Evolutionary conservation across 495 filamentous ascomycete genomes (phyloP).

Genomic region (Talaromyces proteolyticus): DNA sequence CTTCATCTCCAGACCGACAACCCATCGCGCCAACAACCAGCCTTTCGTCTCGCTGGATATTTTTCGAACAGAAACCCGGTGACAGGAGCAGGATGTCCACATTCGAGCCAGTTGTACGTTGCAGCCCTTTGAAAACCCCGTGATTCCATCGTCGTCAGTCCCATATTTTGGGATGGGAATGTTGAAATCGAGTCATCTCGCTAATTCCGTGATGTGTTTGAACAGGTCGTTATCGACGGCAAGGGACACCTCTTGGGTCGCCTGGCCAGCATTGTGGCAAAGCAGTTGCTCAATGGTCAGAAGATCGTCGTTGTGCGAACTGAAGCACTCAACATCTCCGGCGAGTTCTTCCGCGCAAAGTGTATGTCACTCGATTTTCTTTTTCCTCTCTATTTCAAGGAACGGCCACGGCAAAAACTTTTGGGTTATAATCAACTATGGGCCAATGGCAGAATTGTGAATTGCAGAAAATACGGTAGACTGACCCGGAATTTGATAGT

Average conservation of each 20-base stretch:
- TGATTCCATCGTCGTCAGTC: too few relatives aligned
- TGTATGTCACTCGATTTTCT: constrained; percentile 61
- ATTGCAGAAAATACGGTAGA: constrained; percentile 7
- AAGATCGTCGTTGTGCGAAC: constrained; percentile 99
- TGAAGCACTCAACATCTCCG: constrained; percentile 99
- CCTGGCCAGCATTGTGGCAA: constrained; percentile 96
- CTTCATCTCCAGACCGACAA: constrained; percentile 8
- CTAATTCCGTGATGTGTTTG: constrained; percentile 25
- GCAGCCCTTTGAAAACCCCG: neutral
- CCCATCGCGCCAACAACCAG: constrained; percentile 12
- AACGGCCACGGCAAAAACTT: constrained; percentile 6
- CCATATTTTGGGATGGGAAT: too few relatives aligned
- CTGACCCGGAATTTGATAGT: constrained; percentile 57
- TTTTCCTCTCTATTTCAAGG: constrained; percentile 7
- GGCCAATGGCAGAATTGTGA: neutral
- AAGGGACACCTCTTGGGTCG: constrained; percentile 99
- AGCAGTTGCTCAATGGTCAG: constrained; percentile 98
- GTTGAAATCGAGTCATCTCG: constrained; percentile 9
- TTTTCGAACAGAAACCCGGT: constrained; percentile 30
- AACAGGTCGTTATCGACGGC: constrained; percentile 95
- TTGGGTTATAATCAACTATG: neutral
- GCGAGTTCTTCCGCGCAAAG: constrained; percentile 99
- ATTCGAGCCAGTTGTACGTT: constrained; percentile 94
- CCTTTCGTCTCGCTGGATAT: constrained; percentile 32
- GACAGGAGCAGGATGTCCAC: constrained; percentile 84